Conservation (phyloP, 768 basidiomycete genomes). For the Macrolepiota dolichaula region DNA sequence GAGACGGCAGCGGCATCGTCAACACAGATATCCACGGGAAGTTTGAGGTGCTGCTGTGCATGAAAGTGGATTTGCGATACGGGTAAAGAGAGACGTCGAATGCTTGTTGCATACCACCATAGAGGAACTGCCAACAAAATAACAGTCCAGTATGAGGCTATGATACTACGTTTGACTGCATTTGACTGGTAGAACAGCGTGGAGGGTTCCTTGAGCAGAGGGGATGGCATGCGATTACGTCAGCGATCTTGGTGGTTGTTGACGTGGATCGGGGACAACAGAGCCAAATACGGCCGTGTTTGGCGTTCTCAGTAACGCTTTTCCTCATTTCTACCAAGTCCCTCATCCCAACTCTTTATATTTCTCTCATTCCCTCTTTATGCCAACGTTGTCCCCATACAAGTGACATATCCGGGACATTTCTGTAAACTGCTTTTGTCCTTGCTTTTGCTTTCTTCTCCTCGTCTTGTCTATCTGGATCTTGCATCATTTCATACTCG, state of each 20-base stretch:
- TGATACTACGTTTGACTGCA: constrained; percentile 51
- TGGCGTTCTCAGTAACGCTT: constrained; percentile 16
- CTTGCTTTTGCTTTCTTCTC: constrained; percentile 10
- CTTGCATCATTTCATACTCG: neutral
- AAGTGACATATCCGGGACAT: neutral
- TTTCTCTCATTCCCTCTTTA: neutral
- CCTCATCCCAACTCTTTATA: neutral
- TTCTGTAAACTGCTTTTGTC: neutral
- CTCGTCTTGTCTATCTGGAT: constrained; percentile 13
- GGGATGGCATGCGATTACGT: constrained; percentile 12
- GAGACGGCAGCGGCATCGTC: neutral
- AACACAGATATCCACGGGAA: constrained; percentile 44
- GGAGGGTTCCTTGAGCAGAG: constrained; percentile 41
- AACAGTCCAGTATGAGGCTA: constrained; percentile 75
- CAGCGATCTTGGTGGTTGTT: constrained; percentile 8
- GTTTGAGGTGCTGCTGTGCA: constrained; percentile 37
- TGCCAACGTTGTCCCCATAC: constrained; percentile 2
- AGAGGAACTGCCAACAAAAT: constrained; percentile 78
- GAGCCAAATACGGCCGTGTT: constrained; percentile 21
- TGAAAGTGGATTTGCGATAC: constrained; percentile 52
- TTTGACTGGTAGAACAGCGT: constrained; percentile 50
- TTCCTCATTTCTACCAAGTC: constrained; percentile 13
- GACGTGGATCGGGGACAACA: constrained; percentile 25
- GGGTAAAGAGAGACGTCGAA: constrained; percentile 78
- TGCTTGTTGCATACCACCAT: constrained; percentile 94